Percentiles rank a stretch among this genome's conserved stretches.
These are phyloP conservation scores for Chalciporus piperatus DNA, from an alignment of 768 basidiomycete genomes.

Conservation along the genomic window DNA sequence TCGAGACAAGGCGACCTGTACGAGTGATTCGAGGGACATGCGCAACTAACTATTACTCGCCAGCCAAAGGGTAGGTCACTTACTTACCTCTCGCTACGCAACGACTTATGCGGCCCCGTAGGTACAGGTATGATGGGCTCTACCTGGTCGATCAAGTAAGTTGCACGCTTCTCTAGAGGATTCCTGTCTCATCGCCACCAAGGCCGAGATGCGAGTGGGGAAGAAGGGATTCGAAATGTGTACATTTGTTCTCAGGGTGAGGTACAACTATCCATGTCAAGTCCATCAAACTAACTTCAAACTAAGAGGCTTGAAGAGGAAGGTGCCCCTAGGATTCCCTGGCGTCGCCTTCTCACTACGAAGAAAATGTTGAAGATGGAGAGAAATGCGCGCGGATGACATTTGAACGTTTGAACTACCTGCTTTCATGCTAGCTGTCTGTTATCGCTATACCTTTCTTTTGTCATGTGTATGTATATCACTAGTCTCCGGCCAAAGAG, in stretches of 20 bases:
- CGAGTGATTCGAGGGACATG: slow-evolving; percentile 37
- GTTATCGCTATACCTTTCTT: not conserved
- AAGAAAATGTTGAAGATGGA: slow-evolving; percentile 14
- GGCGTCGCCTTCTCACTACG: slow-evolving; percentile 15
- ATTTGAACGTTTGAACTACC: too few relatives aligned
- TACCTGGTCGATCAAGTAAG: slow-evolving; percentile 27
- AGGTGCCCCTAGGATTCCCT: slow-evolving; percentile 18
- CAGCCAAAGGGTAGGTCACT: slow-evolving; percentile 19
- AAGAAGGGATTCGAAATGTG: slow-evolving; percentile 28
- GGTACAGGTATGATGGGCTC: slow-evolving; percentile 33
- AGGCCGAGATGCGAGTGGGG: slow-evolving; percentile 18
- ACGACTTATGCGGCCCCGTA: slow-evolving; percentile 4
- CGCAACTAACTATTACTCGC: slow-evolving; percentile 16
- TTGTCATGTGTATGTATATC: not conserved
- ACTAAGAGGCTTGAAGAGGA: slow-evolving; percentile 24
- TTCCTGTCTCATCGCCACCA: slow-evolving; percentile 3
- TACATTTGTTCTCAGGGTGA: slow-evolving; percentile 28
- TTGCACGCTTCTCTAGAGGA: not conserved
- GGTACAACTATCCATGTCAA: not conserved
- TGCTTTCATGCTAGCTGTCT: not conserved
- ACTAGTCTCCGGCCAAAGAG: too few relatives aligned
- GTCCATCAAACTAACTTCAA: not conserved
- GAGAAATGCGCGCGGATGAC: not conserved
- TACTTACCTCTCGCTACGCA: not conserved
- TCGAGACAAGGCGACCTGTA: slow-evolving; percentile 29